A percentile compares a stretch with the other conserved stretches of the same genome.
Evolutionary conservation across 306 rosid species (phyloP).

Genomic region (Castanea crenata): DNA sequence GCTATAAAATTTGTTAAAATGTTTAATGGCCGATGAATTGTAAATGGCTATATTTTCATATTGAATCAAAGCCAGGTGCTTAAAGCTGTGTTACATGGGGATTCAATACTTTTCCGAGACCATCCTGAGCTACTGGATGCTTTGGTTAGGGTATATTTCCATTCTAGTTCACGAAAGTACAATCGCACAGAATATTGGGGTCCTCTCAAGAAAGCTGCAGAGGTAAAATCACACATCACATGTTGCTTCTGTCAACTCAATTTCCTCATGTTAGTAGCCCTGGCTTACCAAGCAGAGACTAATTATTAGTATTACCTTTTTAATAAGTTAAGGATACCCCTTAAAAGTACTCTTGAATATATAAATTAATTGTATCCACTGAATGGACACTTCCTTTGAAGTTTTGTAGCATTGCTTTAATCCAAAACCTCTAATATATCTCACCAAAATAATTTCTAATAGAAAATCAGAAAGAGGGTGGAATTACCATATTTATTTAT

Average conservation of each 20-base stretch:
- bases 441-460: not conserved
- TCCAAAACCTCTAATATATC: not conserved
- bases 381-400: not conserved
- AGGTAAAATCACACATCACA: constrained; percentile 37
- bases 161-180: constrained; percentile 73
- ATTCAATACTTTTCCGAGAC: constrained; percentile 60
- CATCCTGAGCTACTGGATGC: constrained; percentile 74
- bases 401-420: not conserved
- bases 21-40: constrained; percentile 10
- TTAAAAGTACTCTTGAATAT: not conserved
- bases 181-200: constrained; percentile 95
- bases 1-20: not conserved
- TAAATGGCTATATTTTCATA: not conserved
- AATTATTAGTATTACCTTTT: not conserved
- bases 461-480: not conserved
- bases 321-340: not conserved
- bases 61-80: constrained; percentile 59
- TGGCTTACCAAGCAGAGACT: not conserved
- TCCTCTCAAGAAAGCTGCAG: constrained; percentile 73
- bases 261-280: not conserved
- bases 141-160: constrained; percentile 79
- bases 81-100: constrained; percentile 77
- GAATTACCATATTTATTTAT: not conserved
- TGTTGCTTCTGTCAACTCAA: not conserved
- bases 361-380: not conserved